phyloP scores from a whole-genome alignment of 257 asterid genomes.

The Solanum pimpinellifolium region DNA sequence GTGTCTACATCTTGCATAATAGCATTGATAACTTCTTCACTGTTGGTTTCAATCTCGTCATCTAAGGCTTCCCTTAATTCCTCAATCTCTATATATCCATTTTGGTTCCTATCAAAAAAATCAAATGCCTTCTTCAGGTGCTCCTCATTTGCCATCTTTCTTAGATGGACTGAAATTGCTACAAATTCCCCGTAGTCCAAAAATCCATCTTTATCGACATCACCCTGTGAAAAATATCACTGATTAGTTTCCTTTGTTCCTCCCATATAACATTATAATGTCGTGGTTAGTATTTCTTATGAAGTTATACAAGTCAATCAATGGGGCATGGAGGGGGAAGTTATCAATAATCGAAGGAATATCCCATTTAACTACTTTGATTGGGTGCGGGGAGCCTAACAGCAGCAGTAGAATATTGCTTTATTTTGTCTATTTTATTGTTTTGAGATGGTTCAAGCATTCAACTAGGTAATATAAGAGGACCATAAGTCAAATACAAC shows the following conservation, averaged over 20 bases:
- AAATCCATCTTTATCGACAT: slow-evolving; percentile 51
- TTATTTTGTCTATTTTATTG: background rate
- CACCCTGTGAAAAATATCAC: slow-evolving; percentile 30
- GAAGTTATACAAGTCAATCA: background rate
- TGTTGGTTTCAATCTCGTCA: slow-evolving; percentile 39
- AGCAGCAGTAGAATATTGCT: background rate
- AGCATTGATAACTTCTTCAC: slow-evolving; percentile 51
- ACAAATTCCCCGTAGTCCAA: slow-evolving; percentile 50
- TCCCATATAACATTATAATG: background rate
- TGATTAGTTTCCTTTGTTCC: background rate
- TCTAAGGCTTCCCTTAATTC: slow-evolving; percentile 48
- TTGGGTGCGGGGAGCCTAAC: background rate
- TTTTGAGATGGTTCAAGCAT: background rate
- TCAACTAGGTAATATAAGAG: background rate
- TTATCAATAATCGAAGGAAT: background rate
- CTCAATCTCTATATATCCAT: slow-evolving; percentile 56
- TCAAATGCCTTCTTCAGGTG: slow-evolving; percentile 49
- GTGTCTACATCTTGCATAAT: slow-evolving; percentile 65
- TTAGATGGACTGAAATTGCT: slow-evolving; percentile 52
- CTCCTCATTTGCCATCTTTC: slow-evolving; percentile 58
- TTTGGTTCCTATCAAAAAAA: slow-evolving; percentile 43
- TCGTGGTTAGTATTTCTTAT: background rate
- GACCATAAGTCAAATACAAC: background rate
- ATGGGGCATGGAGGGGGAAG: background rate
- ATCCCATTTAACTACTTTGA: background rate